A percentile compares a stretch with the other conserved stretches of the same genome.
phyloP scores from a whole-genome alignment of 1,284 basidiomycete species.

The Pyrrhoderma noxium region DNA sequence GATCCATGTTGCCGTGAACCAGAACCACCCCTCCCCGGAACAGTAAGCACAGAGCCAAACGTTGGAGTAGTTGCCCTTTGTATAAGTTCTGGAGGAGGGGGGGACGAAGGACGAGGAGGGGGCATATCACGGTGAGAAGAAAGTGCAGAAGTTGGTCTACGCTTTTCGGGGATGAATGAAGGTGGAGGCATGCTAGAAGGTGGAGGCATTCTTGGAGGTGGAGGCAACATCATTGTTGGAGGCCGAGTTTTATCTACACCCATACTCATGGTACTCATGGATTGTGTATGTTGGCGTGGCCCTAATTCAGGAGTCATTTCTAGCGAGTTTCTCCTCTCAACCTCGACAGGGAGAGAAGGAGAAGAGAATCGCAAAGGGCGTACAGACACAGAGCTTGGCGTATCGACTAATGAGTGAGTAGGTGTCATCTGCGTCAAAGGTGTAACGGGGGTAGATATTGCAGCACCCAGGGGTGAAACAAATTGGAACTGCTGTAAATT shows the following conservation, averaged over 20 bases:
- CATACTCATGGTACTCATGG: conserved; percentile 31
- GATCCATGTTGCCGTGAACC: conserved; percentile 51
- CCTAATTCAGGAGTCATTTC: conserved; percentile 36
- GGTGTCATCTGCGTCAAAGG: conserved; percentile 31
- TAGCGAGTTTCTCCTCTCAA: conserved; percentile 45
- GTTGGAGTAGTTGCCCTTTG: conserved; percentile 81
- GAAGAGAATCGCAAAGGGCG: conserved; percentile 28
- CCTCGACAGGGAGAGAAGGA: conserved; percentile 29
- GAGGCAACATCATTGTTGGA: conserved; percentile 79
- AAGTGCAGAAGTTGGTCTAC: conserved; percentile 44
- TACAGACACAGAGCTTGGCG: conserved; percentile 33
- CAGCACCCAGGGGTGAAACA: conserved; percentile 41
- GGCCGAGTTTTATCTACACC: conserved; percentile 73
- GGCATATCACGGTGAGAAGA: conserved; percentile 45
- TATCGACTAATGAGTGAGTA: conserved; percentile 37
- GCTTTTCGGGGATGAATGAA: conserved; percentile 62
- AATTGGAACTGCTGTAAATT: conserved; percentile 70
- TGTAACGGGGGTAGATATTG: conserved; percentile 26
- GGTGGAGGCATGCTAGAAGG: conserved; percentile 67
- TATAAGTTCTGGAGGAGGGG: conserved; percentile 82
- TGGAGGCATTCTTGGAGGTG: conserved; percentile 75
- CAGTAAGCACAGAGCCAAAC: conserved; percentile 54
- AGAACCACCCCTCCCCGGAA: conserved; percentile 42
- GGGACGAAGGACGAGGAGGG: conserved; percentile 80
- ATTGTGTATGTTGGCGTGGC: conserved; percentile 44